phyloP scores from a whole-genome alignment of 768 basidiomycete species.

The Hericium rajendrae region DNA sequence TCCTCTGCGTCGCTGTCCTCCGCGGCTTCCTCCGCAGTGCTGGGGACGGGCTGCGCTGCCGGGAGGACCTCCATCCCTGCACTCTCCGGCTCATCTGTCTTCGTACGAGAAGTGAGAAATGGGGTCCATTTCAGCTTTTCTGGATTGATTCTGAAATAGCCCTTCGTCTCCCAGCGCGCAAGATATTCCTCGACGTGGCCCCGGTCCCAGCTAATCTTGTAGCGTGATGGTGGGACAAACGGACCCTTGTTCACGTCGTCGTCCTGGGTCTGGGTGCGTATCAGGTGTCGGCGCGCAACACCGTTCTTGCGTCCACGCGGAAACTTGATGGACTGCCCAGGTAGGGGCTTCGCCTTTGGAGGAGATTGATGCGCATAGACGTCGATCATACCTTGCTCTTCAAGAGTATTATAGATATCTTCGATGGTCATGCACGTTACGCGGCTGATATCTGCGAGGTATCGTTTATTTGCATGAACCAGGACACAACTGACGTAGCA shows the following conservation, averaged over 20 bases:
- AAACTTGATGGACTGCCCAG: slow-evolving; percentile 72
- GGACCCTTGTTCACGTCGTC: slow-evolving; percentile 38
- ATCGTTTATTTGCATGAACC: slow-evolving; percentile 13
- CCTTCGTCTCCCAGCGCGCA: slow-evolving; percentile 64
- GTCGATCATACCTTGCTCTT: slow-evolving; percentile 66
- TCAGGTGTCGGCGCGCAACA: slow-evolving; percentile 52
- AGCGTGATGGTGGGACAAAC: slow-evolving; percentile 57
- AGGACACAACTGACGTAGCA: slow-evolving; percentile 5
- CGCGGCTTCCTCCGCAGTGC: neutral
- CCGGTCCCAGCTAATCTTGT: slow-evolving; percentile 68
- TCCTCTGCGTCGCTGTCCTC: slow-evolving; percentile 5
- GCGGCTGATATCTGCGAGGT: slow-evolving; percentile 58
- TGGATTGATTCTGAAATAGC: slow-evolving; percentile 64
- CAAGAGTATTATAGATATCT: slow-evolving; percentile 72
- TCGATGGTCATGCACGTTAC: slow-evolving; percentile 88
- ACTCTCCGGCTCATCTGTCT: slow-evolving; percentile 18
- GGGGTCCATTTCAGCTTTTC: slow-evolving; percentile 94
- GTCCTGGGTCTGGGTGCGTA: slow-evolving; percentile 43
- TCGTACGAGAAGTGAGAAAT: slow-evolving; percentile 57
- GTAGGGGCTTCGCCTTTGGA: slow-evolving; percentile 50
- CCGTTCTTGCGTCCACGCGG: slow-evolving; percentile 60
- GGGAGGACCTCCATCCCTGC: neutral
- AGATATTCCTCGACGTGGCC: slow-evolving; percentile 58
- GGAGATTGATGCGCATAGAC: slow-evolving; percentile 28
- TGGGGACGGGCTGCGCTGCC: neutral